Evolutionary conservation across 2,329 filamentous ascomycete genomes (phyloP).

Genomic region (Rhexocercosporidium sp.): DNA sequence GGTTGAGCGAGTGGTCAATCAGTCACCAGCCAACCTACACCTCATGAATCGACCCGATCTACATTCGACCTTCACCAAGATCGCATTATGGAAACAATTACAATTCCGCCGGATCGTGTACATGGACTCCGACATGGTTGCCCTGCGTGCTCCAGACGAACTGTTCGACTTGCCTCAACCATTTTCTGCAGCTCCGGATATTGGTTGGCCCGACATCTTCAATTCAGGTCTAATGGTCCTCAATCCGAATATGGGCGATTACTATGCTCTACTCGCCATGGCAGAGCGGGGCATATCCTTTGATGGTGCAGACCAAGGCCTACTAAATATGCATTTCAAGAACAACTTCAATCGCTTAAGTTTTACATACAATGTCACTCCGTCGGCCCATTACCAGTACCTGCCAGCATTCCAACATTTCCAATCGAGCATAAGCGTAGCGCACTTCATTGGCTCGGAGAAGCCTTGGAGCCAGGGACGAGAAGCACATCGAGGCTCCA

Average conservation of each 20-base stretch:
- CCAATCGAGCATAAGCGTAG: constrained; percentile 84
- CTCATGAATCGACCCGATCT: constrained; percentile 93
- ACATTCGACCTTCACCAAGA: constrained; percentile 94
- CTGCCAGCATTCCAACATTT: constrained; percentile 94
- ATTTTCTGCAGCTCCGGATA: constrained; percentile 83
- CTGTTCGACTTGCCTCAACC: constrained; percentile 71
- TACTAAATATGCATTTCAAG: constrained; percentile 94
- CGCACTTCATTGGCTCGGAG: constrained; percentile 90
- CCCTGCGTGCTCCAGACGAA: constrained; percentile 88
- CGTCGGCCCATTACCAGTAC: constrained; percentile 96
- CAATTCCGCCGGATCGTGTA: constrained; percentile 95
- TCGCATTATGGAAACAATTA: constrained; percentile 88
- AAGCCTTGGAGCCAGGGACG: constrained; percentile 86
- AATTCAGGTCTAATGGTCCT: constrained; percentile 98
- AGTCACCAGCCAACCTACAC: constrained; percentile 79
- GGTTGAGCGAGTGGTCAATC: constrained; percentile 79
- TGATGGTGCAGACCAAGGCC: constrained; percentile 93
- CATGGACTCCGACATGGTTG: constrained; percentile 92
- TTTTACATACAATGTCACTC: constrained; percentile 97
- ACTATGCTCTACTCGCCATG: constrained; percentile 82
- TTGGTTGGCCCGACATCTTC: constrained; percentile 98
- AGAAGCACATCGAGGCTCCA: constrained; percentile 56
- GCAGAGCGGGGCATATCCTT: constrained; percentile 90
- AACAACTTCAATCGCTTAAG: constrained; percentile 83
- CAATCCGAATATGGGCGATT: constrained; percentile 84